phyloP scores from a whole-genome alignment of 2,329 filamentous ascomycete species.

The Lachnellula cervina region DNA sequence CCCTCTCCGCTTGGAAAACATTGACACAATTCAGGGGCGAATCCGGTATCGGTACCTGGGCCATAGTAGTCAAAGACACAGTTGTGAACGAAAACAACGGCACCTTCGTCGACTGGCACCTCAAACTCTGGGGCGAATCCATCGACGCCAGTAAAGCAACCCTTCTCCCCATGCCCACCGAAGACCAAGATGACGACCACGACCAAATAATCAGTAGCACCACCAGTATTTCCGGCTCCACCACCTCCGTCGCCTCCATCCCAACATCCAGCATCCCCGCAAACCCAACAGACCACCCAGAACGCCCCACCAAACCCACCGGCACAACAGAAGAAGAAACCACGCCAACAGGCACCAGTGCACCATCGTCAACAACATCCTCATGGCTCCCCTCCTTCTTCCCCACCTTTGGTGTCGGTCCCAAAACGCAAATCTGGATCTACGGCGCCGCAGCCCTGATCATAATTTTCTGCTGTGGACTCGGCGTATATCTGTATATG shows the following conservation, averaged over 20 bases:
- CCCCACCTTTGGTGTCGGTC: slow-evolving; percentile 84
- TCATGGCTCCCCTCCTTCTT: slow-evolving; percentile 76
- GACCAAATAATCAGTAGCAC: slow-evolving; percentile 58
- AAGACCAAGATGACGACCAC: slow-evolving; percentile 79
- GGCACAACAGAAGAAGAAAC: slow-evolving; percentile 17
- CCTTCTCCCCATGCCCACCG: slow-evolving; percentile 74
- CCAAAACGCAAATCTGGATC: slow-evolving; percentile 88
- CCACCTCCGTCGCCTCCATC: slow-evolving; percentile 39
- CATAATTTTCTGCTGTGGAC: slow-evolving; percentile 70
- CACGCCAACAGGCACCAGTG: slow-evolving; percentile 15
- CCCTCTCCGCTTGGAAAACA: slow-evolving; percentile 4
- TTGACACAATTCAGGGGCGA: slow-evolving; percentile 65
- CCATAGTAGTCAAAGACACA: slow-evolving; percentile 81
- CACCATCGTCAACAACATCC: slow-evolving; percentile 18
- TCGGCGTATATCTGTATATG: slow-evolving; percentile 77
- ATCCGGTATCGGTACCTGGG: slow-evolving; percentile 82
- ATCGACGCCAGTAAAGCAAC: slow-evolving; percentile 70
- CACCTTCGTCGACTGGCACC: slow-evolving; percentile 82
- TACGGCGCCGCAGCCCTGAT: slow-evolving; percentile 84
- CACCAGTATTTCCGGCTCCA: slow-evolving; percentile 51
- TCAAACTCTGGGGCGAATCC: slow-evolving; percentile 90
- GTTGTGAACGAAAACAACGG: slow-evolving; percentile 71
- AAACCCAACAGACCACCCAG: slow-evolving; percentile 57
- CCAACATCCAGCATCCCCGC: slow-evolving; percentile 40
- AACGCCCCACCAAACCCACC: slow-evolving; percentile 47